phyloP scores from a whole-genome alignment of 2,329 filamentous ascomycete genomes.

The Colletotrichum gigasporum region DNA sequence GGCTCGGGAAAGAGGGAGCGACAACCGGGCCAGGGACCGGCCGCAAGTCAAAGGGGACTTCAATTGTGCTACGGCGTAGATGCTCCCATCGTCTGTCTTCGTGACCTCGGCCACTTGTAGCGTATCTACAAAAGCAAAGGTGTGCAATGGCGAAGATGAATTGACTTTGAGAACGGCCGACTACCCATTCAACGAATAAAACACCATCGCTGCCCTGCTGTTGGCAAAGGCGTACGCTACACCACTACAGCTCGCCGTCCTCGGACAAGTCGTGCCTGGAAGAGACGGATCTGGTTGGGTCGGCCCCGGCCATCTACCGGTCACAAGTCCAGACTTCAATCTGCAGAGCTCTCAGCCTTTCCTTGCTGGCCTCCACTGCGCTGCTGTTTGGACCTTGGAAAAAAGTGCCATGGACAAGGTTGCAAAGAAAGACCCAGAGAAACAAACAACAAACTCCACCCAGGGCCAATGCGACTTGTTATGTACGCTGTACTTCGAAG shows the following conservation, averaged over 20 bases:
- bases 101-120: no score
- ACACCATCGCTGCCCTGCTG: no score
- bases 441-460: conserved; percentile 18
- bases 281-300: not conserved
- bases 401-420: conserved; percentile 20
- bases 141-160: no score
- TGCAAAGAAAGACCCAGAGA: conserved; percentile 2
- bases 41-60: not conserved
- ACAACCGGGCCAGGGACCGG: not conserved
- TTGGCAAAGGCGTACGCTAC: not conserved
- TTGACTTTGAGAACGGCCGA: conserved; percentile 5
- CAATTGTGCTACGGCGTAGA: no score
- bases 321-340: not conserved
- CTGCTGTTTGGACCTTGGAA: conserved; percentile 20
- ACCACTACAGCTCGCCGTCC: no score
- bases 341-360: not conserved
- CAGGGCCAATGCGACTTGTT: not conserved
- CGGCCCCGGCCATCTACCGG: not conserved
- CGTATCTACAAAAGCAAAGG: not conserved
- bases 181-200: not conserved
- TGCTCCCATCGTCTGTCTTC: no score
- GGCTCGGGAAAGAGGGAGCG: conserved; percentile 23
- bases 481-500: no score
- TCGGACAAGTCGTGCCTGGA: not conserved
- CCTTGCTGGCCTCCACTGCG: conserved; percentile 10